Conservation (phyloP, 805 yeast species). For the Lipomyces orientalis region DNA sequence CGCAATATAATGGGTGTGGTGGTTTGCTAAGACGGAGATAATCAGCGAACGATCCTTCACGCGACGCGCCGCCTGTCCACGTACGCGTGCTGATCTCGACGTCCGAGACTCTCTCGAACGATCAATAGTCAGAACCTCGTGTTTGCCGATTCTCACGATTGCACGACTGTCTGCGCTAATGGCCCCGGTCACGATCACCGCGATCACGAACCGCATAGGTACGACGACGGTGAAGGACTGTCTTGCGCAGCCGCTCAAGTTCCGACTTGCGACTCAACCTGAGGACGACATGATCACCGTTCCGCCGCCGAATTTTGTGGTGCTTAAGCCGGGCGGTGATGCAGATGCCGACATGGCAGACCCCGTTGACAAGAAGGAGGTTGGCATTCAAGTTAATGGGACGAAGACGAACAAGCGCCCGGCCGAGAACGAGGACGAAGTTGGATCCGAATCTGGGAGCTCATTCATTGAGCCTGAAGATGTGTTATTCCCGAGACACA, state of each 20-base stretch:
- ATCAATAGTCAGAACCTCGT: background rate
- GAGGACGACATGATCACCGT: conserved; percentile 27
- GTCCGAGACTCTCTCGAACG: background rate
- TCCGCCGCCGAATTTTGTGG: conserved; percentile 27
- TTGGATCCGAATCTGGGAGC: conserved; percentile 15
- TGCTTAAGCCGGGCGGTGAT: conserved; percentile 14
- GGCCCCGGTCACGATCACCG: conserved; percentile 30
- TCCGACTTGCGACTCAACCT: conserved; percentile 27
- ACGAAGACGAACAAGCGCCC: conserved; percentile 4
- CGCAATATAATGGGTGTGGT: background rate
- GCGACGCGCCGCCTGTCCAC: background rate
- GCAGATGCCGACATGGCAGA: conserved; percentile 3
- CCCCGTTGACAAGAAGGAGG: conserved; percentile 6
- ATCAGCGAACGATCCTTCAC: background rate
- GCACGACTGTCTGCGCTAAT: background rate
- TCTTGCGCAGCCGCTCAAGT: conserved; percentile 30
- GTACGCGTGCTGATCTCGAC: background rate
- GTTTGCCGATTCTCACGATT: background rate
- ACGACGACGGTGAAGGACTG: conserved; percentile 24
- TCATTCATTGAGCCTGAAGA: conserved; percentile 23
- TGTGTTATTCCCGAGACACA: conserved; percentile 22
- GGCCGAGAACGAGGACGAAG: conserved; percentile 10
- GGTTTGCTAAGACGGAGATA: background rate
- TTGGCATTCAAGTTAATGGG: background rate
- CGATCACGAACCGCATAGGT: conserved; percentile 24